Conservation (phyloP, 1,139 yeast species). For the Kodamaea suecica region DNA sequence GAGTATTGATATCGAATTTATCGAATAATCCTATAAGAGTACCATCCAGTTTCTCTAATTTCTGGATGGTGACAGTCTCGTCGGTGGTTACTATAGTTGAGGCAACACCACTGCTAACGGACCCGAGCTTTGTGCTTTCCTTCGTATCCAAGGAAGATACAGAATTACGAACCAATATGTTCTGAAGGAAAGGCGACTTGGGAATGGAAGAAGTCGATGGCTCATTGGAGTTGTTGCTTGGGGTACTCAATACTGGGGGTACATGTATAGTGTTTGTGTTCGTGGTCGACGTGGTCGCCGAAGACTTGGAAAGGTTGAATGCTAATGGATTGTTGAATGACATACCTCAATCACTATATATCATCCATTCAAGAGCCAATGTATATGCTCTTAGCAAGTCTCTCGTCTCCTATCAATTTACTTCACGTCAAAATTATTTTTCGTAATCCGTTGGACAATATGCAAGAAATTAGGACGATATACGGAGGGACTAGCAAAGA, state of each 20-base stretch:
- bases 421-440: no score
- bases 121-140: conserved; percentile 7
- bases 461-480: no score
- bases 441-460: no score
- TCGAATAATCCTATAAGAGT: conserved; percentile 40
- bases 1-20: conserved; percentile 31
- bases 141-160: conserved; percentile 3
- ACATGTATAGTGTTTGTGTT: conserved; percentile 31
- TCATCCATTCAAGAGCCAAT: no score
- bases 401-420: no score
- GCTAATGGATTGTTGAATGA: conserved; percentile 34
- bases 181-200: conserved; percentile 22
- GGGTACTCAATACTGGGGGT: conserved; percentile 13
- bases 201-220: conserved; percentile 5
- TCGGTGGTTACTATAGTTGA: conserved; percentile 22
- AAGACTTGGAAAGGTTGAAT: conserved; percentile 40
- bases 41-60: conserved; percentile 3
- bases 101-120: conserved; percentile 20
- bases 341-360: conserved; percentile 17
- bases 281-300: conserved; percentile 44
- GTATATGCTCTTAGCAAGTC: background rate
- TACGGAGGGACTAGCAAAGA: no score
- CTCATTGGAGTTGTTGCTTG: conserved; percentile 1
- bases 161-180: conserved; percentile 16
- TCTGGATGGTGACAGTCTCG: conserved; percentile 1